Evolutionary conservation across 129 eudicot genomes (phyloP), one percentile per base, ranked within the genome.

Genomic region (Lonicera japonica): DNA sequence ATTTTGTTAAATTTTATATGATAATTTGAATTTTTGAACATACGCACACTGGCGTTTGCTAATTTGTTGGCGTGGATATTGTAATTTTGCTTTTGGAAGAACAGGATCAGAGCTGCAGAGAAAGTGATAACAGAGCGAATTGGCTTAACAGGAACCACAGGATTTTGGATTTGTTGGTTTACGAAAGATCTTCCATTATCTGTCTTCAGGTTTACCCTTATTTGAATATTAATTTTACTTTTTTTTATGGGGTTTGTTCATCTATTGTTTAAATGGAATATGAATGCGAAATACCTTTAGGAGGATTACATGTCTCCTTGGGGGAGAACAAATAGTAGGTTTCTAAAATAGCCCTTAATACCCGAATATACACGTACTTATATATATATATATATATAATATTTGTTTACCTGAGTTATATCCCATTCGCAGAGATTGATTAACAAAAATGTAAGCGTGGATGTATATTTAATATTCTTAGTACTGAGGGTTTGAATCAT

Each of bases 111-210:
- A 76, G 75, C 51, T 70, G 80, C 56, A 80, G 96, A 38, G 96
- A 88, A 77, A 84, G 94, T 18, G 86, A 88, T 51, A 60, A 70
- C 67, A 79, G 76, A 60, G 73, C 70, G 15, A 58, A 72, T 67
- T 88, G 96, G 96, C 36, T 79, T 38, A 63, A 69, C 18, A 65
- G 96, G 73, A 88, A 88, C 63, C 72, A 84, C 19, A 73, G 72
- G 73, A 88, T 88, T 66, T 59, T 88, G 79, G 88, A 88, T 82
- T 74, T 84, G 94, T 69, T 88, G 67, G 60, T 88, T 68, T 64
- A 58, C 25, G 96, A 88, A 70, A 82, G 82, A 54, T 88, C 96
- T 63, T 76, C 96, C 61, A 88, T 88, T 34, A 88, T 88, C 58
- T 88, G 96, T 61, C 96, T 88, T 57, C 96, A 88, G 87, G 95